phyloP scores from a whole-genome alignment of 164 flowering plant genomes.

The Stephania yunnanensis region DNA sequence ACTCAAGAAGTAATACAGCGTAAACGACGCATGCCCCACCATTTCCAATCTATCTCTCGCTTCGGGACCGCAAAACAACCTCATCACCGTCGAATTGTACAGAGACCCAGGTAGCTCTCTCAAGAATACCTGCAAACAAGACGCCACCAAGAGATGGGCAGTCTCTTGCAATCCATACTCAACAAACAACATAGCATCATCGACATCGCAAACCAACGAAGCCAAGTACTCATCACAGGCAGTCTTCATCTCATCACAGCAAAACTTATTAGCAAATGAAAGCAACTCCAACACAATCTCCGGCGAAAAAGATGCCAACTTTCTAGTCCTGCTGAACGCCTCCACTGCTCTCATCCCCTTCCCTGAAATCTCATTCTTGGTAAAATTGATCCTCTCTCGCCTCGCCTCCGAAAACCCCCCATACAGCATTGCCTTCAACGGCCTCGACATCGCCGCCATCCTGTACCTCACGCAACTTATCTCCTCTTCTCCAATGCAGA shows the following conservation, averaged over 20 bases:
- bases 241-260: slow-evolving; percentile 71
- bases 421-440: slow-evolving; percentile 58
- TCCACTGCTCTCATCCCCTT: slow-evolving; percentile 63
- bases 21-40: slow-evolving; percentile 61
- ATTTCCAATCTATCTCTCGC: slow-evolving; percentile 41
- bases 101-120: slow-evolving; percentile 65
- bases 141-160: slow-evolving; percentile 54
- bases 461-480: slow-evolving; percentile 43
- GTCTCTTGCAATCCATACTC: slow-evolving; percentile 75
- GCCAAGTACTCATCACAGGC: slow-evolving; percentile 64
- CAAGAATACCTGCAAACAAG: slow-evolving; percentile 71
- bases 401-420: slow-evolving; percentile 59
- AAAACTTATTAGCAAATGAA: slow-evolving; percentile 59
- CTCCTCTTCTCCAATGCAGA: slow-evolving; percentile 51
- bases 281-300: slow-evolving; percentile 64
- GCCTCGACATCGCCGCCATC: slow-evolving; percentile 57
- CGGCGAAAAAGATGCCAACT: slow-evolving; percentile 37
- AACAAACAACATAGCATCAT: slow-evolving; percentile 53
- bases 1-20: slow-evolving; percentile 63
- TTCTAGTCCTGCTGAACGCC: slow-evolving; percentile 50
- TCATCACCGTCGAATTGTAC: slow-evolving; percentile 35
- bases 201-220: slow-evolving; percentile 37
- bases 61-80: slow-evolving; percentile 46
- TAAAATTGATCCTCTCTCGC: slow-evolving; percentile 47
- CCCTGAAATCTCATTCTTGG: slow-evolving; percentile 49